Base-by-base conservation (phyloP, 1,284 basidiomycete species). In the Cutaneotrichosporon dermatis region DNA sequence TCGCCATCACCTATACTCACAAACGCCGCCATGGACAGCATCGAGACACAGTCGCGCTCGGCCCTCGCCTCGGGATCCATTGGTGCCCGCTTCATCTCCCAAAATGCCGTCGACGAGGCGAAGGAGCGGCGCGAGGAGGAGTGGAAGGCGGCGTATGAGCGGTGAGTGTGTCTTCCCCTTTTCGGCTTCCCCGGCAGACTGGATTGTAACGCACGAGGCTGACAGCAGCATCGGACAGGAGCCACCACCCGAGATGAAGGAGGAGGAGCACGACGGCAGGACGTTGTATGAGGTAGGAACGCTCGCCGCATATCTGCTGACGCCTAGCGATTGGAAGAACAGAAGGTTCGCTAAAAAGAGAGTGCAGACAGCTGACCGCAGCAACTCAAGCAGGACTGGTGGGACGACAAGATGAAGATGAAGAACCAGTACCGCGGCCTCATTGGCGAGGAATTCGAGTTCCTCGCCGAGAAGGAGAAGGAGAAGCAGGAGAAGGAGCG, bases 391-490 rank as follows among this genome's bases (percentile, higher is more conserved):
- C 89, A 92, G 78, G 90, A 93, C 77, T 89, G 92, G 84, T 94
- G 90, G 89, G 92, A 94, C 72, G 88, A 91, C 73, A 89, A 89
- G 74, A 90, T 88, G 73, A 93, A 92, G 76, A 83, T 95, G 78
- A 88, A 88, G 53, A 94, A 94, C 73, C 92, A 95, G 71, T 95
- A 93, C 72, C 86, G 92, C 60, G 90, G 91, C 1, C 80, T 95
- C 25, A 88, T 92, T 71, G 88, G 90, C 66, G 92, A 94, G 74
- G 92, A 95, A 72, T 86, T 92, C 62, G 84, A 88, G 77, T 95
- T 94, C 73, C 83, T 95, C 45, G 88, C 91, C 69, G 88, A 89
- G 10, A 82, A 92, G 61, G 82, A 87, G 55, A 86, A 88, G 69
- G 86, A 87, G 64, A 85, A 88, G 74, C 82, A 86, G 66, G 84